These are phyloP conservation scores for Fusarium kyushuense DNA, from an alignment of 2,329 filamentous ascomycete species.

Conservation along the genomic window DNA sequence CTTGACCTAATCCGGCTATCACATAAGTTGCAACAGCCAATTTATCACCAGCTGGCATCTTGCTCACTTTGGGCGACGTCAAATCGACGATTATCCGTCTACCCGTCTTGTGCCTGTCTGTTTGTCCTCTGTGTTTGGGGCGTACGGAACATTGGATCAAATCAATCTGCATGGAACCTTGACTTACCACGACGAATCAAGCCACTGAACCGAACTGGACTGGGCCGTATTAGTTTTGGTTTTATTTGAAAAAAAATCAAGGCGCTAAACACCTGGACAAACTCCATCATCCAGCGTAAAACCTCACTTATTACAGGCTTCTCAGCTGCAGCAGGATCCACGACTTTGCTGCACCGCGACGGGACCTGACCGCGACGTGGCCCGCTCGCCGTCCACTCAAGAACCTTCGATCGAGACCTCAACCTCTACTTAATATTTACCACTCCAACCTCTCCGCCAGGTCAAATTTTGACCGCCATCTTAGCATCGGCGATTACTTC, in stretches of 20 bases:
- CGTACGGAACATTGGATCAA: conserved; percentile 19
- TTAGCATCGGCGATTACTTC: conserved; percentile 35
- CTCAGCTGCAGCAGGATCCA: conserved; percentile 21
- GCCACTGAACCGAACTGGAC: conserved; percentile 2
- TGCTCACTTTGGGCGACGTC: conserved; percentile 17
- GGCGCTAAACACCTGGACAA: conserved; percentile 32
- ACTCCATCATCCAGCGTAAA: conserved; percentile 17
- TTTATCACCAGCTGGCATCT: conserved; percentile 20
- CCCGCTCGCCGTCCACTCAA: conserved; percentile 34
- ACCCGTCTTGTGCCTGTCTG: neutral
- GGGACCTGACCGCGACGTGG: conserved; percentile 46
- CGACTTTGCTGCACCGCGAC: conserved; percentile 17
- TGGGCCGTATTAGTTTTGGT: conserved; percentile 1
- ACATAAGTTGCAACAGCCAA: conserved; percentile 3
- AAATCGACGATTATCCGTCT: conserved; percentile 6
- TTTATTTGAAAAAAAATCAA: conserved; percentile 15
- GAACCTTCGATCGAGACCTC: conserved; percentile 21
- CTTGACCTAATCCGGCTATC: conserved; percentile 29
- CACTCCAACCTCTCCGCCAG: conserved; percentile 23
- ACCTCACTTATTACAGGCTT: conserved; percentile 32
- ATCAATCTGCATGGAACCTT: conserved; percentile 21
- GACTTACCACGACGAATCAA: conserved; percentile 19
- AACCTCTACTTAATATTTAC: conserved; percentile 20
- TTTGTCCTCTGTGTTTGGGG: conserved; percentile 6
- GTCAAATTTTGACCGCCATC: conserved; percentile 29